Evolutionary conservation across 352 stramenopile species (phyloP).

Genomic region (Phytophthora hybrid): DNA sequence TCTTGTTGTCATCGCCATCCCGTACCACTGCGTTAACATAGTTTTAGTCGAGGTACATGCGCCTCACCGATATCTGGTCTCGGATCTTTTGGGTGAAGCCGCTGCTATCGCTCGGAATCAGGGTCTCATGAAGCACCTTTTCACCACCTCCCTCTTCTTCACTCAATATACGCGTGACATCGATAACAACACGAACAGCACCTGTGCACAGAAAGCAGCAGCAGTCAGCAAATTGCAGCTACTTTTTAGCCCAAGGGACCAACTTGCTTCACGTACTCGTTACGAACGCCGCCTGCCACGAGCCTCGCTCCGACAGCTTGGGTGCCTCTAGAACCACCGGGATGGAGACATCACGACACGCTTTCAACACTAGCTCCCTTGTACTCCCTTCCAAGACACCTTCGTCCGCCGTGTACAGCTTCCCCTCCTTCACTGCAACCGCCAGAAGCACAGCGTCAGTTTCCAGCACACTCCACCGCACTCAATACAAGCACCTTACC

Average conservation of each 20-base stretch:
- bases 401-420: constrained; percentile 57
- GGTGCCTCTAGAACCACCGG: constrained; percentile 63
- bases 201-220: constrained; percentile 19
- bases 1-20: too few species aligned
- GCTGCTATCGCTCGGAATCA: constrained; percentile 32
- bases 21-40: not conserved
- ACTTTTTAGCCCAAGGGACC: not conserved
- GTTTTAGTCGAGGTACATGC: constrained; percentile 32
- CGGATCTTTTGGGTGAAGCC: constrained; percentile 32
- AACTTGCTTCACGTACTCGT: constrained; percentile 57
- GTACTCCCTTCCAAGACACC: constrained; percentile 69
- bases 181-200: constrained; percentile 38
- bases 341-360: constrained; percentile 66
- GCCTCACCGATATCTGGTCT: constrained; percentile 29
- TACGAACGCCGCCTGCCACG: constrained; percentile 77
- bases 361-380: constrained; percentile 65
- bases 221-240: not conserved
- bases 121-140: constrained; percentile 17
- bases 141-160: not conserved
- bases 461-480: not conserved
- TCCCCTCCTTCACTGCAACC: constrained; percentile 48
- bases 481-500: constrained; percentile 38
- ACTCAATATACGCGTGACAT: constrained; percentile 37
- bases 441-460: constrained; percentile 14
- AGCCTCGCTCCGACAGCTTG: constrained; percentile 53